Evolutionary conservation across 164 flowering plant genomes (phyloP).

Genomic region (Aristolochia contorta): DNA sequence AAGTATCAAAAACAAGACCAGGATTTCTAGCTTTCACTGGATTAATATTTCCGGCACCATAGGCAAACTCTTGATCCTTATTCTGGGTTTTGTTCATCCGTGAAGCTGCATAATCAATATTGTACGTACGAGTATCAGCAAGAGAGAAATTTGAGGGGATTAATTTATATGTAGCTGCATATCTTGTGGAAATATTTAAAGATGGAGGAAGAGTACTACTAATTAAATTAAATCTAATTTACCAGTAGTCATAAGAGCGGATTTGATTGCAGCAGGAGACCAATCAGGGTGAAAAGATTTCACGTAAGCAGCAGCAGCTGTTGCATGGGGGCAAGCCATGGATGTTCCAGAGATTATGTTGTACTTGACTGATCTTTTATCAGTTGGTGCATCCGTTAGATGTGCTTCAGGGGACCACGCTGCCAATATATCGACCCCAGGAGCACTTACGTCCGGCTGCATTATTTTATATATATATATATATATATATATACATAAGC

Average conservation of each 20-base stretch:
- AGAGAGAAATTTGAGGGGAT: background rate
- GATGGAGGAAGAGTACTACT: background rate
- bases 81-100: slow-evolving; percentile 2
- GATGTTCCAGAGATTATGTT: slow-evolving; percentile 36
- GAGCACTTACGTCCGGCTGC: slow-evolving; percentile 62
- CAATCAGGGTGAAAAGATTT: slow-evolving; percentile 39
- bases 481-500: no score
- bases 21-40: slow-evolving; percentile 26
- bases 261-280: slow-evolving; percentile 44
- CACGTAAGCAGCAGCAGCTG: slow-evolving; percentile 37
- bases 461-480: no score
- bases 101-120: slow-evolving; percentile 7
- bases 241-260: slow-evolving; percentile 53
- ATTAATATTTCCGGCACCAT: slow-evolving; percentile 24
- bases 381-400: slow-evolving; percentile 7
- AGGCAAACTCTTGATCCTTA: slow-evolving; percentile 7
- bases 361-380: slow-evolving; percentile 23
- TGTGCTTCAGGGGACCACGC: slow-evolving; percentile 33
- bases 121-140: no score
- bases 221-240: no score
- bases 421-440: slow-evolving; percentile 51
- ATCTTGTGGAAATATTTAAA: no score
- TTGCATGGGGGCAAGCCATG: slow-evolving; percentile 47
- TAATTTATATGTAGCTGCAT: no score
- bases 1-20: slow-evolving; percentile 29